Evolutionary conservation across 2,329 filamentous ascomycete genomes (phyloP), one percentile per base, ranked within the genome.

Genomic region (Ophiostoma populinum): DNA sequence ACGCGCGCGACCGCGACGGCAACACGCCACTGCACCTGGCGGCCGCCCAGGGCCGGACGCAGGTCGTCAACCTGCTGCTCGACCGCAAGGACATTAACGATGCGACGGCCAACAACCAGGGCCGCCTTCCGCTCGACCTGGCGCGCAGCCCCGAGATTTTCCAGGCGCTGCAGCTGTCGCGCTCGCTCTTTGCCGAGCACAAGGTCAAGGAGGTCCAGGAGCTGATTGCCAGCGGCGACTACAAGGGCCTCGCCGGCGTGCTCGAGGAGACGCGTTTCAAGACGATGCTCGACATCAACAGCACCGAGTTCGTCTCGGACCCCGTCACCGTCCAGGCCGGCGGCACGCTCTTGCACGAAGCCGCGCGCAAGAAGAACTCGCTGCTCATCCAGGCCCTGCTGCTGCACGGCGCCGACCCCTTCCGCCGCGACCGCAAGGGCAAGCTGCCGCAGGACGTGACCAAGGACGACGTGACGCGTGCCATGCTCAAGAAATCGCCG

Each of bases 391-490:
- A 95, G 51, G 69, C 93, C 13, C 65, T 98, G 10, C 63, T 98
- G 24, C 73, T 95, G 35, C 92, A 95, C 50, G 90, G 90, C 9
- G 90, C 87, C 9, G 90, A 98, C 54, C 90, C 90, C 0, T 98
- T 98, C 58, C 76, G 85, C 37, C 75, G 90, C 40, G 90, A 98
- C 55, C 80, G 85, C 47, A 93, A 85, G 58, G 90, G 90, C 32
- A 95, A 92, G 55, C 66, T 98, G 21, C 85, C 90, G 3, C 90
- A 98, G 51, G 87, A 94, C 54, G 78, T 94, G 30, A 95, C 90
- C 35, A 93, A 90, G 51, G 90, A 98, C 52, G 90, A 98, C 49
- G 71, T 72, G 40, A 93, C 83, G 12, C 73, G 78, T 39, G 74
- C 80, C 8, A 87, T 98, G 49, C 61, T 98, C 32, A 98, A 95